Evolutionary conservation across 768 basidiomycete genomes (phyloP).

Genomic region (Boletales sp.): DNA sequence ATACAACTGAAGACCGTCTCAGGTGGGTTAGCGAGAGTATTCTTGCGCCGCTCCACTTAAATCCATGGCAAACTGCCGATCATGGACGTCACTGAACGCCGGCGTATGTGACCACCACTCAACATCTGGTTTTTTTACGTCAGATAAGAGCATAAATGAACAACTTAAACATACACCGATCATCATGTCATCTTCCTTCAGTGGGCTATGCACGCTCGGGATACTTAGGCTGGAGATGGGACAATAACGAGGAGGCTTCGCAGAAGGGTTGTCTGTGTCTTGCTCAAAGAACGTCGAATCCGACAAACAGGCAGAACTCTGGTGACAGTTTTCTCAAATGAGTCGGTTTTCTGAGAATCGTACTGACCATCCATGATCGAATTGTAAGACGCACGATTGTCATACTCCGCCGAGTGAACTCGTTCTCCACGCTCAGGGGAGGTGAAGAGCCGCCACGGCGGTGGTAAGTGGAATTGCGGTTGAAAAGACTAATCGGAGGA

Average conservation of each 20-base stretch:
- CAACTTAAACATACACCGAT: constrained; percentile 52
- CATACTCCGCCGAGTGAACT: constrained; percentile 14
- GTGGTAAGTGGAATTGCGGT: constrained; percentile 55
- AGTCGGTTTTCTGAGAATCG: constrained; percentile 41
- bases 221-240: constrained; percentile 65
- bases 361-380: constrained; percentile 61
- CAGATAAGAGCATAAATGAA: not conserved
- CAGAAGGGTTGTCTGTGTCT: constrained; percentile 28
- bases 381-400: constrained; percentile 48
- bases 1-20: constrained; percentile 36
- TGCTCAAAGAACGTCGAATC: constrained; percentile 61
- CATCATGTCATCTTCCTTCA: constrained; percentile 77
- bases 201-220: constrained; percentile 45
- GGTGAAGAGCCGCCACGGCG: constrained; percentile 58
- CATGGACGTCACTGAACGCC: constrained; percentile 60
- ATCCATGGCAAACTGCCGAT: constrained; percentile 69
- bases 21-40: constrained; percentile 23
- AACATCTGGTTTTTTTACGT: constrained; percentile 54
- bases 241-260: constrained; percentile 54
- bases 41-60: constrained; percentile 61
- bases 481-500: constrained; percentile 72
- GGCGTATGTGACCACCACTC: constrained; percentile 71
- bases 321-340: constrained; percentile 58
- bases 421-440: constrained; percentile 39
- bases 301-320: constrained; percentile 44